Percentiles rank a stretch among this genome's conserved stretches.
Evolutionary conservation across 164 flowering plant species (phyloP).

Genomic region (Cinnamomum micranthum): DNA sequence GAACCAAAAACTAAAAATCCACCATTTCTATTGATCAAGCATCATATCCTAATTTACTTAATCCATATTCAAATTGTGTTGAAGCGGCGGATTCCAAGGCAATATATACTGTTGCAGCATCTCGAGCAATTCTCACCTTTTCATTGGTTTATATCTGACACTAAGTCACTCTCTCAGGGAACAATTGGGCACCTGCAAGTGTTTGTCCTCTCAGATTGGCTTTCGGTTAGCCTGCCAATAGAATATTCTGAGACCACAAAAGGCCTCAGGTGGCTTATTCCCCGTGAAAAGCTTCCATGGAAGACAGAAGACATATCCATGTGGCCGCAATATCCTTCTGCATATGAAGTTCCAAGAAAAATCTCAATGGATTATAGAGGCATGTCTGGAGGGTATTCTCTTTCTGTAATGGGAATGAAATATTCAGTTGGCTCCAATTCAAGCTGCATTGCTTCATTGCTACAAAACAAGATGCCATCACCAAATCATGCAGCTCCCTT

Average conservation of each 20-base stretch:
- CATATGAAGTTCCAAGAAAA: slow-evolving; percentile 11
- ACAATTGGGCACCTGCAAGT: slow-evolving; percentile 58
- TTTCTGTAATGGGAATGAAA: slow-evolving; percentile 2
- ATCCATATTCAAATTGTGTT: no score
- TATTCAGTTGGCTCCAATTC: slow-evolving; percentile 14
- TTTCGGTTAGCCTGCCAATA: slow-evolving; percentile 31
- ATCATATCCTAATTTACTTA: neutral
- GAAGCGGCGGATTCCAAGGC: no score
- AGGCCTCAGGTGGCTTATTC: slow-evolving; percentile 65
- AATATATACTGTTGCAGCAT: no score
- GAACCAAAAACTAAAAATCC: no score
- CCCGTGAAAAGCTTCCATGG: slow-evolving; percentile 59
- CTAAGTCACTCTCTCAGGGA: slow-evolving; percentile 29
- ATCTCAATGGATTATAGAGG: slow-evolving; percentile 6
- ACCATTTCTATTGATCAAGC: no score
- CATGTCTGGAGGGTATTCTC: slow-evolving; percentile 11
- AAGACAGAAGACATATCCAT: slow-evolving; percentile 21
- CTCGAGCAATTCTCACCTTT: no score
- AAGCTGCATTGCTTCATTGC: slow-evolving; percentile 15
- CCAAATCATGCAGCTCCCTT: slow-evolving; percentile 1
- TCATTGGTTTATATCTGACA: neutral
- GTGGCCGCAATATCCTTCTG: slow-evolving; percentile 24
- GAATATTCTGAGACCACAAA: slow-evolving; percentile 54
- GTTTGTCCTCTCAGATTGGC: slow-evolving; percentile 50
- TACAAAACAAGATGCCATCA: slow-evolving; percentile 9